Conservation (phyloP, 2,329 filamentous ascomycete genomes). For the Pyrenochaeta sp. region DNA sequence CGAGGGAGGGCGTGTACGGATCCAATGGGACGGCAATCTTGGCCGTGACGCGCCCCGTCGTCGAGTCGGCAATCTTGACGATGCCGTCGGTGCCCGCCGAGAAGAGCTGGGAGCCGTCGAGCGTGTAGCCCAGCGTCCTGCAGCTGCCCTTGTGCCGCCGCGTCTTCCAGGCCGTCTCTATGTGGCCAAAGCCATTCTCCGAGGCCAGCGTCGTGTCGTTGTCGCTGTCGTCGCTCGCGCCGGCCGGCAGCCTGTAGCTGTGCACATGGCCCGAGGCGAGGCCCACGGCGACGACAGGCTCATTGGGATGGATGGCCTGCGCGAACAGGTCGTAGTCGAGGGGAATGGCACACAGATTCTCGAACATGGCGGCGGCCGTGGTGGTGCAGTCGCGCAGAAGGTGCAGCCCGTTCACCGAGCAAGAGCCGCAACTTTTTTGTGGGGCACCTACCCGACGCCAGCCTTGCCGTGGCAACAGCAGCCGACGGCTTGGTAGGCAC, state of each 20-base stretch:
- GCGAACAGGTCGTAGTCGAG: slow-evolving; percentile 86
- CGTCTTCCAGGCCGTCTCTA: slow-evolving; percentile 87
- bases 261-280: slow-evolving; percentile 86
- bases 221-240: slow-evolving; percentile 56
- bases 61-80: slow-evolving; percentile 66
- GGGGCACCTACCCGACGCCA: no score
- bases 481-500: slow-evolving; percentile 21
- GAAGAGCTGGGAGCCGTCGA: slow-evolving; percentile 75
- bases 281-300: slow-evolving; percentile 86
- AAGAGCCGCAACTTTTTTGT: slow-evolving; percentile 35
- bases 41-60: slow-evolving; percentile 72
- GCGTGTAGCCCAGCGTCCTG: slow-evolving; percentile 77
- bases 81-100: slow-evolving; percentile 69
- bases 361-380: slow-evolving; percentile 69
- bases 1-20: slow-evolving; percentile 29
- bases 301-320: slow-evolving; percentile 83
- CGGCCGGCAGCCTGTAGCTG: slow-evolving; percentile 75
- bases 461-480: no score
- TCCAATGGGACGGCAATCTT: slow-evolving; percentile 79
- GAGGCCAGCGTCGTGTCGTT: slow-evolving; percentile 60
- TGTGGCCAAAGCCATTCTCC: slow-evolving; percentile 72
- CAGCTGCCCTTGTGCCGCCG: slow-evolving; percentile 94
- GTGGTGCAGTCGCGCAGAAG: slow-evolving; percentile 7
- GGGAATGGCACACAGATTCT: slow-evolving; percentile 89
- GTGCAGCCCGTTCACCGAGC: slow-evolving; percentile 2